Evolutionary conservation across 192 early-diverging fungal species (phyloP), one percentile per base, ranked within the genome.

Genomic region (Mortierella antarctica): DNA sequence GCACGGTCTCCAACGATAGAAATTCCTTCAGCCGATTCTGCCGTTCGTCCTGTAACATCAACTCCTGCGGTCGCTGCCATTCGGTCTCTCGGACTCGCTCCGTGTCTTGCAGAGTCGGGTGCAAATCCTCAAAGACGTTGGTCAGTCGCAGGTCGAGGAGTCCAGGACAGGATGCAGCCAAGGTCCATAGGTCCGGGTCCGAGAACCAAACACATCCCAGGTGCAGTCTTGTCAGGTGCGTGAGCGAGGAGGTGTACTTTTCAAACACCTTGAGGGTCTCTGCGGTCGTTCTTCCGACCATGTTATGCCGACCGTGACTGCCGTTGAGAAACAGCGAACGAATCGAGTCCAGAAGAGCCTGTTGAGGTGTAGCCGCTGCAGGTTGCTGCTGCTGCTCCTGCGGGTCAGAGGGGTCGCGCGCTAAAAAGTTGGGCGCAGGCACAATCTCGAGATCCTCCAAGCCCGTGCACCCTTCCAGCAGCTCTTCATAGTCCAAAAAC

Each of bases 201-300:
- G 58, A 61, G 44, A 71, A 71, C 59, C 60, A 71, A 18, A 71
- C 69, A 5, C 69, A 31, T 8, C 49, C 69, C 57, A 71, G 10
- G 47, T 71, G 69, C 39, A 71, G 48, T 17, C 59, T 40, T 52
- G 56, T 51, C 20, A 71, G 48, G 12, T 31, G 31, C 31, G 31
- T 31, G 31, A 31, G 31, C 1, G 31, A 31, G 58, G 58, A 1
- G 69, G 69, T 21, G 60, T 62, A 47, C 20, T 52, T 9, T 42
- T 50, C 59, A 55, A 71, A 71, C 11, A 15, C 11, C 20, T 61
- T 62, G 14, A 71, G 49, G 18, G 49, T 54, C 39, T 53, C 50
- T 31, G 15, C 21, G 0, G 69, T 71, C 56, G 57, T 41, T 15
- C 10, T 6, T 56, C 9, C 23, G 18, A 21, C 54, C 57, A 42